A percentile compares a stretch with the other conserved stretches of the same genome.
These are phyloP conservation scores for Nothophoma quercina DNA, from an alignment of 2,329 filamentous ascomycete genomes.

Conservation along the genomic window DNA sequence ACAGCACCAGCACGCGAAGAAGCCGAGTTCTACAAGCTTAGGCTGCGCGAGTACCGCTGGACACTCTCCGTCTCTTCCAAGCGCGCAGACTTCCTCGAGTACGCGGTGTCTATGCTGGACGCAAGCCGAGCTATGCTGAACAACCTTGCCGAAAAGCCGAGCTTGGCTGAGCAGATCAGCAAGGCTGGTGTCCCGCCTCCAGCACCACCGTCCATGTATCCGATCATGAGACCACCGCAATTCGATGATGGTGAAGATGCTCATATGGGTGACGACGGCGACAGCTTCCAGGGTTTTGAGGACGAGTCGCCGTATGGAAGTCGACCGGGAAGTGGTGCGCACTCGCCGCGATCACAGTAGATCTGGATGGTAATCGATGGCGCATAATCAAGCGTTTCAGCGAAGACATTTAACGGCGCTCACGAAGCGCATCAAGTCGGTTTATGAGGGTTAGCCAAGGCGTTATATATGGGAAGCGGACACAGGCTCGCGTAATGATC, in stretches of 20 bases:
- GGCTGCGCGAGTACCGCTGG: slow-evolving; percentile 91
- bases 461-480: slow-evolving; percentile 15
- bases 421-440: not conserved
- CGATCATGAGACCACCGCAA: slow-evolving; percentile 32
- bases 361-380: not conserved
- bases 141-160: slow-evolving; percentile 55
- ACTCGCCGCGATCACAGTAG: slow-evolving; percentile 31
- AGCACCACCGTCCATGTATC: slow-evolving; percentile 32
- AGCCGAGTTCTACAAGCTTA: slow-evolving; percentile 87
- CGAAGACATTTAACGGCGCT: not conserved
- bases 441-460: not conserved
- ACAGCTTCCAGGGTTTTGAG: slow-evolving; percentile 45
- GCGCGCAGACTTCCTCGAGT: slow-evolving; percentile 62
- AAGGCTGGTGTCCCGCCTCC: slow-evolving; percentile 48
- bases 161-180: slow-evolving; percentile 48
- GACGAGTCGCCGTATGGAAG: slow-evolving; percentile 37
- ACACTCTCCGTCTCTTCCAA: slow-evolving; percentile 87
- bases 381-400: slow-evolving; percentile 10
- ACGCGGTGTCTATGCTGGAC: slow-evolving; percentile 56
- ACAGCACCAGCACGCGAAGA: slow-evolving; percentile 88
- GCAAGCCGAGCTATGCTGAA: slow-evolving; percentile 54
- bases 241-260: slow-evolving; percentile 32
- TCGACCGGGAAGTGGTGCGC: slow-evolving; percentile 28
- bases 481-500: slow-evolving; percentile 19
- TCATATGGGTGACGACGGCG: slow-evolving; percentile 38